Evolutionary conservation across 441 rosid genomes (phyloP).

Genomic region (Pelargonium cotyledonis): DNA sequence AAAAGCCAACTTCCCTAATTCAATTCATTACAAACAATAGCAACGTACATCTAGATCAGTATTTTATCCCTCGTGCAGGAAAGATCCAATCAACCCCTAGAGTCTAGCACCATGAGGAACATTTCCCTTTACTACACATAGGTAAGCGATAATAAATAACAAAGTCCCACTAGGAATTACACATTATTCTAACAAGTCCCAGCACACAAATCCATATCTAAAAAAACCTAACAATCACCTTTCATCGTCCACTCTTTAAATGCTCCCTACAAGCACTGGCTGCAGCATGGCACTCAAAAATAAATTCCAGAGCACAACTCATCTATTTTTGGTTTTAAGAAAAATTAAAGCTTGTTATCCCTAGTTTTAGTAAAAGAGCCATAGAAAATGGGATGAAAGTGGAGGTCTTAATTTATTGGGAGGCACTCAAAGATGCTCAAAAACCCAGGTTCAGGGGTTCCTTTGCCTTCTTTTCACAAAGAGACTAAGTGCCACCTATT

Average conservation of each 20-base stretch:
- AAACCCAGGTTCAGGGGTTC: too few relatives aligned
- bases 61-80: conserved; percentile 8
- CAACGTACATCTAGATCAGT: background rate
- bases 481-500: too few relatives aligned
- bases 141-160: background rate
- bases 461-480: too few relatives aligned
- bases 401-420: too few relatives aligned
- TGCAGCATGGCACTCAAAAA: background rate
- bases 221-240: background rate
- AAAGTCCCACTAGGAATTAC: background rate
- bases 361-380: too few relatives aligned
- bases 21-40: background rate
- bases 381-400: too few relatives aligned
- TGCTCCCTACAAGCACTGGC: background rate
- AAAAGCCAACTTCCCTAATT: conserved; percentile 12
- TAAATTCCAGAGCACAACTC: background rate
- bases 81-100: conserved; percentile 15
- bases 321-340: too few relatives aligned
- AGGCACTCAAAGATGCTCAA: too few relatives aligned
- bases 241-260: conserved; percentile 14
- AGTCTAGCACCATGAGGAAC: background rate
- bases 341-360: background rate
- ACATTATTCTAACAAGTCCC: conserved; percentile 7
- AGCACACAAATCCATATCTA: background rate
- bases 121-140: conserved; percentile 14